These are phyloP conservation scores for Fistulina hepatica DNA, from an alignment of 1,284 basidiomycete genomes.

Conservation along the genomic window DNA sequence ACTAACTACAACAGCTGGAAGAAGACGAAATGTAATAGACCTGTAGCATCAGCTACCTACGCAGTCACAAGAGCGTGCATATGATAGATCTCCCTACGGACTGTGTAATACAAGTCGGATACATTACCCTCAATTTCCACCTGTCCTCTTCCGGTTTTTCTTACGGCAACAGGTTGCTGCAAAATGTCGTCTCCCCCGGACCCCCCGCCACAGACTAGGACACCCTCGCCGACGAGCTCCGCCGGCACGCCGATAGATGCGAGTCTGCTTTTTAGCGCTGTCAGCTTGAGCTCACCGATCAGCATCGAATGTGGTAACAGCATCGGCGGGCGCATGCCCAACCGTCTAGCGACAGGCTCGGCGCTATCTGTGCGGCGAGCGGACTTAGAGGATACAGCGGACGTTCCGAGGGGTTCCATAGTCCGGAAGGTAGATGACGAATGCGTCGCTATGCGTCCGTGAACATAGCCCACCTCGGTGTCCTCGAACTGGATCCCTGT, in stretches of 20 bases:
- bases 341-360: slow-evolving; percentile 28
- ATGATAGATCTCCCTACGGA: slow-evolving; percentile 80
- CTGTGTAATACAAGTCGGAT: slow-evolving; percentile 80
- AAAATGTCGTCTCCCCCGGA: slow-evolving; percentile 36
- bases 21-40: no score
- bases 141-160: slow-evolving; percentile 74
- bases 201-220: slow-evolving; percentile 82
- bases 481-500: slow-evolving; percentile 86
- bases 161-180: slow-evolving; percentile 76
- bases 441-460: slow-evolving; percentile 73
- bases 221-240: slow-evolving; percentile 90
- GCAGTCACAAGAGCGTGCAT: slow-evolving; percentile 80
- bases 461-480: slow-evolving; percentile 89
- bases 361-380: slow-evolving; percentile 16
- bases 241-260: slow-evolving; percentile 69
- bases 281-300: slow-evolving; percentile 91
- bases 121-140: slow-evolving; percentile 84
- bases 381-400: slow-evolving; percentile 22
- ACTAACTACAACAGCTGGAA: no score
- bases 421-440: slow-evolving; percentile 69
- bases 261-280: slow-evolving; percentile 71
- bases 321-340: slow-evolving; percentile 50
- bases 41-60: slow-evolving; percentile 26
- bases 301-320: slow-evolving; percentile 79
- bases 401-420: slow-evolving; percentile 40